Evolutionary conservation across 2,329 filamentous ascomycete genomes (phyloP).

Genomic region (Penicillium sp.): DNA sequence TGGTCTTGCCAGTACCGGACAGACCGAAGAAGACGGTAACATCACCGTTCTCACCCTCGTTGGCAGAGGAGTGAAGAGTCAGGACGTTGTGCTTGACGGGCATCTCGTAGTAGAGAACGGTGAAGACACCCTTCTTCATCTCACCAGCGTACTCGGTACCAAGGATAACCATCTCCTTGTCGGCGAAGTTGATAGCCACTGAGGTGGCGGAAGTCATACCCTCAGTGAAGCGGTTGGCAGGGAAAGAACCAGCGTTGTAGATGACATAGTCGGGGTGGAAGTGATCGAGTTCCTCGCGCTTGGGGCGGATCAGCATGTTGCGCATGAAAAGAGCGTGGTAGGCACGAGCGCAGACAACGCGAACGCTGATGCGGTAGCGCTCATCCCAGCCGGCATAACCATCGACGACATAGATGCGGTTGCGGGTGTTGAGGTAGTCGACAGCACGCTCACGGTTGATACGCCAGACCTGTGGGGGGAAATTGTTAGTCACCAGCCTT

Average conservation of each 20-base stretch:
- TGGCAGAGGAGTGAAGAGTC: constrained; percentile 96
- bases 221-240: constrained; percentile 94
- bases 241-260: constrained; percentile 98
- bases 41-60: constrained; percentile 90
- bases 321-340: constrained; percentile 99
- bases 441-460: constrained; percentile 99
- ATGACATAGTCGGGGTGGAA: constrained; percentile 99
- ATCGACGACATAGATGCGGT: constrained; percentile 97
- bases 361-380: constrained; percentile 95
- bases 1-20: constrained; percentile 98
- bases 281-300: constrained; percentile 85
- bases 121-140: constrained; percentile 99
- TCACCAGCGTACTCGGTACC: constrained; percentile 97
- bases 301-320: constrained; percentile 98
- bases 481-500: constrained; percentile 17
- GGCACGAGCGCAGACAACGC: constrained; percentile 95
- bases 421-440: constrained; percentile 98
- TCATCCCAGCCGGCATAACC: constrained; percentile 98
- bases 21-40: constrained; percentile 99
- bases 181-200: constrained; percentile 96
- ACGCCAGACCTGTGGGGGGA: constrained; percentile 76
- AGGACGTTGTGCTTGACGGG: constrained; percentile 99
- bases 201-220: constrained; percentile 99
- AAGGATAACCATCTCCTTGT: constrained; percentile 99
- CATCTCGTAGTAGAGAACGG: constrained; percentile 99